Evolutionary conservation across 2,329 filamentous ascomycete species (phyloP).

Genomic region (Apiospora sp.): DNA sequence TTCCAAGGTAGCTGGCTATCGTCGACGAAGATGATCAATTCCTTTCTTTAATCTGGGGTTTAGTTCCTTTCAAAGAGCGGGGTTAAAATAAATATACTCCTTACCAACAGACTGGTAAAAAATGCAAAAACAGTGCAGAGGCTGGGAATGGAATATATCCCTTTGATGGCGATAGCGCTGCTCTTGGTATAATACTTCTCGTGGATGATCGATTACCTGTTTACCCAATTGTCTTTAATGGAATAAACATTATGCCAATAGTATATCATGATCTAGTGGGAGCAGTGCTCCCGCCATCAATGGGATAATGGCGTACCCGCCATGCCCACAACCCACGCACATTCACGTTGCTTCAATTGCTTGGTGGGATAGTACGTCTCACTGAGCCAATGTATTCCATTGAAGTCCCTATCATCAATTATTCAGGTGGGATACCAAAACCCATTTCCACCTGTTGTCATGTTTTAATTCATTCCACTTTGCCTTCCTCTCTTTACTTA

Average conservation of each 20-base stretch:
- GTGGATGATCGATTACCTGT: too few species aligned
- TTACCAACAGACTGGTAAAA: neutral
- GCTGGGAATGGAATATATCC: slow-evolving; percentile 17
- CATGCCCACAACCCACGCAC: neutral
- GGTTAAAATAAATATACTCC: neutral
- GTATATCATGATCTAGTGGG: too few species aligned
- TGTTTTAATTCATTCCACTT: neutral
- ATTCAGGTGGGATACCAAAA: neutral
- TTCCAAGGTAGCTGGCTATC: neutral
- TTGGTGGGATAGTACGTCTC: neutral
- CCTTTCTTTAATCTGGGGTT: neutral
- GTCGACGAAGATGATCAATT: neutral
- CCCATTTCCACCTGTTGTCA: neutral
- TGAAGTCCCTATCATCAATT: neutral
- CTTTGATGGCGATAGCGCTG: too few species aligned
- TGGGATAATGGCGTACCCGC: too few species aligned
- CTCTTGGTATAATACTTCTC: too few species aligned
- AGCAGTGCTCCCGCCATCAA: too few species aligned
- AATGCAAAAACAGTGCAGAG: slow-evolving; percentile 12
- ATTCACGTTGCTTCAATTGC: neutral
- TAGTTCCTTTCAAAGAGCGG: too few species aligned
- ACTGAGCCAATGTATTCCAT: neutral
- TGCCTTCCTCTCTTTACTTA: neutral
- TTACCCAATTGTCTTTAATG: too few species aligned
- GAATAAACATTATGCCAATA: too few species aligned